Base-by-base conservation (phyloP, 768 basidiomycete species). In the Russula lepida region DNA sequence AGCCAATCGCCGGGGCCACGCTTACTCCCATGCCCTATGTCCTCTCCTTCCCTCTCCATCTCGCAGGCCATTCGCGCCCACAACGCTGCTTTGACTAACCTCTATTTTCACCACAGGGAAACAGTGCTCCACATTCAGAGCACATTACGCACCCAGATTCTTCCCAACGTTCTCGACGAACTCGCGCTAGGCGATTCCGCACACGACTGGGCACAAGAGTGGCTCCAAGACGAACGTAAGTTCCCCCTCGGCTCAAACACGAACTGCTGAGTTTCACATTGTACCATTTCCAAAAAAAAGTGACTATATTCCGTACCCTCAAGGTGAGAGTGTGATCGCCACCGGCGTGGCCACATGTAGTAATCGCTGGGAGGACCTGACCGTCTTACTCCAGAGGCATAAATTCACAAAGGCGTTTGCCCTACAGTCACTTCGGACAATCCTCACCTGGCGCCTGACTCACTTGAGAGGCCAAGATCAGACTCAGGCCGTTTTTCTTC, bases 151-250 rank as follows among this genome's bases (percentile, higher is more conserved):
- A 70, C 78, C 32, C 78, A 84, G 50, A 78, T 88, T 52, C 71
- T 88, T 58, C 84, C 85, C 61, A 80, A 79, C 54, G 72, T 88
- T 57, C 72, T 72, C 25, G 79, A 82, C 67, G 86, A 88, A 69
- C 76, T 85, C 30, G 74, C 75, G 41, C 76, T 86, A 49, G 71
- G 74, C 62, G 72, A 74, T 53, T 73, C 75, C 17, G 78, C 78
- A 61, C 71, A 74, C 59, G 73, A 76, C 63, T 82, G 81, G 80
- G 79, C 81, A 28, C 75, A 71, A 39, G 78, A 81, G 69, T 90
- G 85, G 86, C 71, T 88, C 33, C 73, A 76, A 32, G 88, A 90
- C 75, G 80, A 78, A 49, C 74, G 88, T 88, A 75, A 68, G 82
- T 76, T 17, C 19, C 37, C 4, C 30, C 23, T n/a, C 15, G 32